Evolutionary conservation across 495 filamentous ascomycete genomes (phyloP).

Genomic region (Penicillium egyptiacum): DNA sequence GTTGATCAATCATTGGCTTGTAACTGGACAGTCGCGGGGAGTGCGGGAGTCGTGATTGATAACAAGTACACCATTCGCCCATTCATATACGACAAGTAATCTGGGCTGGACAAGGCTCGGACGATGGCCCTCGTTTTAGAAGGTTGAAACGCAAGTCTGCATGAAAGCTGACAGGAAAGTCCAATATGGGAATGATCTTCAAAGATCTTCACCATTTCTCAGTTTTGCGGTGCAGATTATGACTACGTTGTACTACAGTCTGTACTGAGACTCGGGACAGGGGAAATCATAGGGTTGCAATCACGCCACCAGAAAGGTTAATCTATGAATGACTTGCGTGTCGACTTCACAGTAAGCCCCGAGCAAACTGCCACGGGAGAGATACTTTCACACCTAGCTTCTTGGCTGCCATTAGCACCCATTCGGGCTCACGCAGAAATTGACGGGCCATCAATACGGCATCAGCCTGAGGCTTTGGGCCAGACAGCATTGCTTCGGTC

Average conservation of each 20-base stretch:
- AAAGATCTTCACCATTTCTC: neutral
- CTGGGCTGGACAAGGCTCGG: neutral
- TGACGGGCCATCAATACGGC: constrained; percentile 63
- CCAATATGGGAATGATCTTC: constrained; percentile 2
- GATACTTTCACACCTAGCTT: constrained; percentile 58
- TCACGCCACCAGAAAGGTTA: neutral
- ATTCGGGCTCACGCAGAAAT: constrained; percentile 67
- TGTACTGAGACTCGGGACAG: neutral
- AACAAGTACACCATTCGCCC: neutral
- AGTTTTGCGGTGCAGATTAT: neutral
- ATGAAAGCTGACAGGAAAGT: neutral
- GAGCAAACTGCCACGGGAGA: constrained; percentile 54
- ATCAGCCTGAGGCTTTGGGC: constrained; percentile 54
- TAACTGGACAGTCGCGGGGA: neutral
- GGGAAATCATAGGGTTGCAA: neutral
- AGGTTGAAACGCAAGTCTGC: neutral
- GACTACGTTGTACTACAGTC: neutral
- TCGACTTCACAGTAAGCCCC: constrained; percentile 13
- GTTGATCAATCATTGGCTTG: constrained; percentile 9
- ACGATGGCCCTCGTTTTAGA: neutral
- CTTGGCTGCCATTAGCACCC: constrained; percentile 60
- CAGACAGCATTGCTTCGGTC: constrained; percentile 36
- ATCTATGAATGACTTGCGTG: neutral
- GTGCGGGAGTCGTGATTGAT: neutral
- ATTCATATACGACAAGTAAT: neutral